Evolutionary conservation across 148 eudicot genomes (phyloP).

Genomic region (Cornus suecica): DNA sequence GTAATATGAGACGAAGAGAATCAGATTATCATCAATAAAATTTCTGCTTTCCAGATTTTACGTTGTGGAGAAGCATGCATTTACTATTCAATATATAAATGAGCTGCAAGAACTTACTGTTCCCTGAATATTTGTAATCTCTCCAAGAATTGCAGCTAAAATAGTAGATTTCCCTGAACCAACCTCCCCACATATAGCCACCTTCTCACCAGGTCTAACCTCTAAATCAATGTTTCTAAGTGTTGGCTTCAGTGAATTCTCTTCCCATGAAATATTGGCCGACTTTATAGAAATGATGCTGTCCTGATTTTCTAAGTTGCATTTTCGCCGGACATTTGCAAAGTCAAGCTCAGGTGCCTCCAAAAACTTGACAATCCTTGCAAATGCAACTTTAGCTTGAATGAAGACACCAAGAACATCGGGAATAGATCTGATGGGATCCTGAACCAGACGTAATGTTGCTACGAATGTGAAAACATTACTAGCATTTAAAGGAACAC

Average conservation of each 20-base stretch:
- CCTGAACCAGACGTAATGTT: slow-evolving; percentile 82
- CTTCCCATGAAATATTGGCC: slow-evolving; percentile 77
- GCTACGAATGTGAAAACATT: slow-evolving; percentile 94
- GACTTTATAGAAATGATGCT: slow-evolving; percentile 41
- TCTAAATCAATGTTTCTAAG: slow-evolving; percentile 57
- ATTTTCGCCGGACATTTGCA: slow-evolving; percentile 37
- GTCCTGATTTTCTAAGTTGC: slow-evolving; percentile 14
- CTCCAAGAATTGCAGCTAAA: slow-evolving; percentile 81
- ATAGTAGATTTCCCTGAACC: slow-evolving; percentile 94
- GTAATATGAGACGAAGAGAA: slow-evolving; percentile 11
- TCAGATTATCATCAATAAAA: background rate
- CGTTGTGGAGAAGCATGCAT: background rate
- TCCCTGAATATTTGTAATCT: slow-evolving; percentile 72
- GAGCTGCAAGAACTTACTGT: slow-evolving; percentile 38
- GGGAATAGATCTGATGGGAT: slow-evolving; percentile 76
- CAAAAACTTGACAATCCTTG: slow-evolving; percentile 64
- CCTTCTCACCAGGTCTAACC: slow-evolving; percentile 57
- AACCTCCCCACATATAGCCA: slow-evolving; percentile 91
- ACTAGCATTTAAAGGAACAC: slow-evolving; percentile 63
- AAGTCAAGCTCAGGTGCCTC: slow-evolving; percentile 81
- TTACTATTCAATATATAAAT: background rate
- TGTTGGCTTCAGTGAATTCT: slow-evolving; percentile 43
- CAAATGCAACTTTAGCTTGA: slow-evolving; percentile 87
- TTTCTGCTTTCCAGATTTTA: too few species aligned
- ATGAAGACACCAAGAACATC: slow-evolving; percentile 79